A percentile compares a stretch with the other conserved stretches of the same genome.
Conservation (phyloP, 1,284 basidiomycete species). For the Cerioporus squamosus region DNA sequence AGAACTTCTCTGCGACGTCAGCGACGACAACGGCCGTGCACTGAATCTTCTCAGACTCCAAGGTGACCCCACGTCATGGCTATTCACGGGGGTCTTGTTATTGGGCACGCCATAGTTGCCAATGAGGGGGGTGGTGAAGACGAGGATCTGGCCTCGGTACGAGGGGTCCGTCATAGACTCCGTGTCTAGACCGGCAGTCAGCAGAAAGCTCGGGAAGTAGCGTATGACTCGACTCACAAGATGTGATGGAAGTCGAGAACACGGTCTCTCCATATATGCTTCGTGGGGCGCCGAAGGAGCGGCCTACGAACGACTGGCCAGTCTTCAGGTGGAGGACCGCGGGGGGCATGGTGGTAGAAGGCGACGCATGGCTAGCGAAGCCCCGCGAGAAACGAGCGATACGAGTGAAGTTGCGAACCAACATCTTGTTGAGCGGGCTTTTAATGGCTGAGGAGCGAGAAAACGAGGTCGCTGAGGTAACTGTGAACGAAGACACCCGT, state of each 20-base stretch:
- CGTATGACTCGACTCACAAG: conserved; percentile 62
- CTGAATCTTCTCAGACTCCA: conserved; percentile 91
- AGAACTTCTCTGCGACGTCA: conserved; percentile 94
- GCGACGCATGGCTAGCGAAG: conserved; percentile 66
- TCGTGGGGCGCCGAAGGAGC: conserved; percentile 87
- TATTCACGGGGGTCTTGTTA: conserved; percentile 78
- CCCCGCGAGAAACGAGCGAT: conserved; percentile 56
- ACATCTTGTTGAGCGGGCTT: conserved; percentile 47
- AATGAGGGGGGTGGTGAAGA: conserved; percentile 98
- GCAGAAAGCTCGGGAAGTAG: background rate
- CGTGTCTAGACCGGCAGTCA: conserved; percentile 66
- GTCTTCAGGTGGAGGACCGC: conserved; percentile 93
- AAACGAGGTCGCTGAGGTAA: conserved; percentile 86
- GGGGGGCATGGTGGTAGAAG: conserved; percentile 52
- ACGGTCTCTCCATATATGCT: conserved; percentile 97
- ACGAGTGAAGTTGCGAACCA: conserved; percentile 56
- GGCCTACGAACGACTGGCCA: conserved; percentile 90
- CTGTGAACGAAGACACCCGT: conserved; percentile 41
- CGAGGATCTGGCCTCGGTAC: conserved; percentile 96
- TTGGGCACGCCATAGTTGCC: conserved; percentile 97
- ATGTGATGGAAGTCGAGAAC: conserved; percentile 98
- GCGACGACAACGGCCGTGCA: conserved; percentile 94
- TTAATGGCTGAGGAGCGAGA: conserved; percentile 72
- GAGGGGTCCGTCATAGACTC: conserved; percentile 99
- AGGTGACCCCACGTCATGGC: conserved; percentile 88